Evolutionary conservation across 768 basidiomycete species (phyloP).

Genomic region (Pleurotus tuber-regium): DNA sequence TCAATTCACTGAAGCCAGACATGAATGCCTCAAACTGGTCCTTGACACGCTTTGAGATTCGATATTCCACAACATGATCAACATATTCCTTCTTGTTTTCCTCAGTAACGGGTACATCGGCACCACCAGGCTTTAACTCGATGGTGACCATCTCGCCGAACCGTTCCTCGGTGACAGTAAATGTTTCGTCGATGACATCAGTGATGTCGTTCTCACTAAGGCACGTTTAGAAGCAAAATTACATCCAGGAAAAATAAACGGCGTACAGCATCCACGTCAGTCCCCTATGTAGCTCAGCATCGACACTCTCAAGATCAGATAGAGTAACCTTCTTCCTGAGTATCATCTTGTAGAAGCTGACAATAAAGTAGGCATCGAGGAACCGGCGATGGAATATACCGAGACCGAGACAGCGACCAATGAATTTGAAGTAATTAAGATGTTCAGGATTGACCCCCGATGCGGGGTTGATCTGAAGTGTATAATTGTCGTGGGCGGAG

Average conservation of each 20-base stretch:
- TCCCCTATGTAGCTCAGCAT: conserved; percentile 91
- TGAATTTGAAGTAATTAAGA: conserved; percentile 99
- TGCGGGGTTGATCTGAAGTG: conserved; percentile 97
- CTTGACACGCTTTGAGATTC: conserved; percentile 95
- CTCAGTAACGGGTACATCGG: conserved; percentile 84
- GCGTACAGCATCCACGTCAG: conserved; percentile 98
- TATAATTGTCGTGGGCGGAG: conserved; percentile 99
- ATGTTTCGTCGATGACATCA: conserved; percentile 96
- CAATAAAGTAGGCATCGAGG: conserved; percentile 98
- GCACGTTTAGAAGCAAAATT: conserved; percentile 15
- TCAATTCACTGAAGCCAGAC: conserved; percentile 99
- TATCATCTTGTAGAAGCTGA: conserved; percentile 99
- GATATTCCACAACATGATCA: conserved; percentile 91
- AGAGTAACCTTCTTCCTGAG: conserved; percentile 95
- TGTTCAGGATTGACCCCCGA: conserved; percentile 99
- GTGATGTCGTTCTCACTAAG: conserved; percentile 95
- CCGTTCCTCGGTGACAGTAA: conserved; percentile 94
- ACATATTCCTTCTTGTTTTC: conserved; percentile 99
- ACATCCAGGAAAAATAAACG: background rate
- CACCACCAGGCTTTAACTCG: conserved; percentile 88
- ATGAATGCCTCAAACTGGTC: conserved; percentile 99
- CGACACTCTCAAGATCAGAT: conserved; percentile 93
- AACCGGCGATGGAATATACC: conserved; percentile 99
- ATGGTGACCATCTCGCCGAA: conserved; percentile 98
- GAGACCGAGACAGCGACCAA: conserved; percentile 90